A percentile compares a stretch with the other conserved stretches of the same genome.
Conservation (phyloP, 192 early-diverging fungal genomes). For the Geosiphon pyriformis region DNA sequence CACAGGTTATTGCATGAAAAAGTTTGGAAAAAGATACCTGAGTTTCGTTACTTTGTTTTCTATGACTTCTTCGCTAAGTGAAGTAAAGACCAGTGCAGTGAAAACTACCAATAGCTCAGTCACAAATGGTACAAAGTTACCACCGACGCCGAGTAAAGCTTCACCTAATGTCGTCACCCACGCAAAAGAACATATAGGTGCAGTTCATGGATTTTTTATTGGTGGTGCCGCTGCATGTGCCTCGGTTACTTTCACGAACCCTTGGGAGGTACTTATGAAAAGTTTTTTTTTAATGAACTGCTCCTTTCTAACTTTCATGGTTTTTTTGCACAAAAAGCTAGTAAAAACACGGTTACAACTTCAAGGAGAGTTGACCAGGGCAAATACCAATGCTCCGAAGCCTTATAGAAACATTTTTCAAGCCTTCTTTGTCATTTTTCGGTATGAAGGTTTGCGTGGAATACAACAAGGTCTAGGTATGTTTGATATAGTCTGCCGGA, state of each 20-base stretch:
- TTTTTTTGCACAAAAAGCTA: slow-evolving; percentile 47
- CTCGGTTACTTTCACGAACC: slow-evolving; percentile 95
- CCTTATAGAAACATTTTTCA: slow-evolving; percentile 75
- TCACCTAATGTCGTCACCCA: no score
- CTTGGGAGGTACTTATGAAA: slow-evolving; percentile 65
- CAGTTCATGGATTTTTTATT: slow-evolving; percentile 57
- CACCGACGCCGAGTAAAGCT: no score
- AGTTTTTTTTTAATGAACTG: neutral
- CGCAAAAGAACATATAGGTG: slow-evolving; percentile 20
- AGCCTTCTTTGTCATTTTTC: slow-evolving; percentile 70
- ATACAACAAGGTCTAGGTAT: slow-evolving; percentile 78
- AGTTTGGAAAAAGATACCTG: no score
- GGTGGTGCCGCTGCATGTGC: slow-evolving; percentile 84
- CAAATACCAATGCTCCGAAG: slow-evolving; percentile 37
- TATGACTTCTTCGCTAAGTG: no score
- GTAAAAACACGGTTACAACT: slow-evolving; percentile 93
- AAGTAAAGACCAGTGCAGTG: no score
- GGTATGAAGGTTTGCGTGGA: slow-evolving; percentile 78
- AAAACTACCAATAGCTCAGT: no score
- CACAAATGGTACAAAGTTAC: no score
- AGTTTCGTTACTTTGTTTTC: no score
- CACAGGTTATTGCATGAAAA: no score
- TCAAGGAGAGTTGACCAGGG: slow-evolving; percentile 76
- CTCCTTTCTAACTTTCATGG: neutral
- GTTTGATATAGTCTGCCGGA: neutral